Base-by-base conservation (phyloP, 192 early-diverging fungal genomes). In the Coemansia sp. region DNA sequence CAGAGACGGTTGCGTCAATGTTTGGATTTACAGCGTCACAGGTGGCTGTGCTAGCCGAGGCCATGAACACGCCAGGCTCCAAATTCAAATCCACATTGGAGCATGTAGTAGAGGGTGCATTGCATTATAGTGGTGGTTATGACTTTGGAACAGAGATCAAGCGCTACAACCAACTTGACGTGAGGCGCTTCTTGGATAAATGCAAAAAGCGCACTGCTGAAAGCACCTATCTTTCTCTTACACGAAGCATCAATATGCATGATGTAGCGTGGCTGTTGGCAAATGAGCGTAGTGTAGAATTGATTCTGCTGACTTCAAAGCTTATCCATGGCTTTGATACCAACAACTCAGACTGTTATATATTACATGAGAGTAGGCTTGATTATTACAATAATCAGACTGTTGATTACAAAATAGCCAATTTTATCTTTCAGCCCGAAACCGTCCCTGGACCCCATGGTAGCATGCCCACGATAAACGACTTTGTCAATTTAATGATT, bases 101-200 rank as follows among this genome's bases (percentile, higher is more conserved):
- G 14, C 12, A 10, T 44, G 38, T 22, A 6, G 27, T n/a, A 1
- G 21, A 50, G 23, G 9, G 23, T 4, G 9, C 30, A 19, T 49
- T 60, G 7, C 5, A 50, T 21, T 23, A 51, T 21, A 41, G 19
- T 30, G 59, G 59, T 27, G 48, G 49, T 2, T 60, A 60, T 21
- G 19, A 22, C 19, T 50, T 60, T 32, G 59, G 59, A 5, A n/a
- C 12, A 8, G 21, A 50, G 7, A 26, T 31, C 0, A 19, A 3
- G 19, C 59, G 48, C 55, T 56, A 44, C 56, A 58, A 44, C 12
- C 7, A 19, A 41, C 12, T 2, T 16, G 32, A 38, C 8, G 38
- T 58, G 19, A 1, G 19, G 0, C 12, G 6, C 5, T 58, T 23
- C 38, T 38, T 58, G 23, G 7, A n/a, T 2, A 38, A 4, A 2